Conservation (phyloP, 441 rosid genomes). For the Populus hybrid region DNA sequence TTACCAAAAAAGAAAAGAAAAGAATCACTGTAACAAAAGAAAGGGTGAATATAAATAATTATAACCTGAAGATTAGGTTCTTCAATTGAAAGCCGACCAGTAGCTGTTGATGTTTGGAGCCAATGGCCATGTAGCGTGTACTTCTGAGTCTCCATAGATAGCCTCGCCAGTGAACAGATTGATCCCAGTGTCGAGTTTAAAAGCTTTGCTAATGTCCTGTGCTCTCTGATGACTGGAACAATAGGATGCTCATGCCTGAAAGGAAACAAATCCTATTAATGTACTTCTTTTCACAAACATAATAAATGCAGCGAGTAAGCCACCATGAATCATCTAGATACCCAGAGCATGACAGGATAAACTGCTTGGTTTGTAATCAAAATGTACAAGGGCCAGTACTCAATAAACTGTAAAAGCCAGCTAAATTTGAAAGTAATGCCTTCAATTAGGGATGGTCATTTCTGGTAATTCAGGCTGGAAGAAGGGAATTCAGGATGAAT, state of each 20-base stretch:
- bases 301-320: neutral
- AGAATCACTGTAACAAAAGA: neutral
- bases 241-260: slow-evolving; percentile 93
- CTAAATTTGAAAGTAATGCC: neutral
- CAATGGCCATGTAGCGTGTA: slow-evolving; percentile 86
- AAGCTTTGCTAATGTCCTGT: slow-evolving; percentile 88
- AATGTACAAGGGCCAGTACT: neutral
- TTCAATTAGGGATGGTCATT: neutral
- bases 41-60: neutral
- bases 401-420: neutral
- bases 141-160: slow-evolving; percentile 64
- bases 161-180: slow-evolving; percentile 80
- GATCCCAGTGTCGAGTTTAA: slow-evolving; percentile 89
- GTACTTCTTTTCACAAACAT: neutral
- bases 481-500: neutral
- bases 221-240: slow-evolving; percentile 89
- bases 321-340: slow-evolving; percentile 1
- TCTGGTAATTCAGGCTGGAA: neutral
- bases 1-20: neutral
- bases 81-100: slow-evolving; percentile 82
- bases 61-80: slow-evolving; percentile 95
- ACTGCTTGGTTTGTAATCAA: neutral
- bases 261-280: slow-evolving; percentile 27
- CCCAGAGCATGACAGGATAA: neutral
- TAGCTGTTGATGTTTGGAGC: slow-evolving; percentile 98